These are phyloP conservation scores for Alternaria rosae DNA, from an alignment of 2,329 filamentous ascomycete species.

Conservation along the genomic window DNA sequence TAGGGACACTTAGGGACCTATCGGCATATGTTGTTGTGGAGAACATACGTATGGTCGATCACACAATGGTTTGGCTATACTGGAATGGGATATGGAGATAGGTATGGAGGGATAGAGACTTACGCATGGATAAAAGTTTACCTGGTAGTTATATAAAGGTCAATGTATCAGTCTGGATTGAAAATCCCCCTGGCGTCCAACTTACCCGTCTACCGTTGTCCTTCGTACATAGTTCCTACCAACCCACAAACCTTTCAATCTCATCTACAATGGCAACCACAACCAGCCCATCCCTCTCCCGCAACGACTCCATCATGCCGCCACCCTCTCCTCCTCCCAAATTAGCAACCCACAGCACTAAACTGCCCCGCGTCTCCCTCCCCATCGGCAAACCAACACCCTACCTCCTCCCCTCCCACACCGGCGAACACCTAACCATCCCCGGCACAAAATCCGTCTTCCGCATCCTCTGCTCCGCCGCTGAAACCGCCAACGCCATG, in stretches of 20 bases:
- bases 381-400: slow-evolving; percentile 18
- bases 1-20: background rate
- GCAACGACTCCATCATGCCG: background rate
- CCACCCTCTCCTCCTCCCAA: background rate
- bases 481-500: slow-evolving; percentile 24
- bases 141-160: background rate
- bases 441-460: slow-evolving; percentile 26
- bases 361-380: slow-evolving; percentile 12
- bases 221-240: background rate
- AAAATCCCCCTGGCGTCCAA: background rate
- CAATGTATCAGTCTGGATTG: background rate
- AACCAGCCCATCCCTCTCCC: background rate
- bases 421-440: slow-evolving; percentile 24
- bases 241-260: background rate
- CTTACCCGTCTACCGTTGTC: background rate
- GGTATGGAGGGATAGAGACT: background rate
- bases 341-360: background rate
- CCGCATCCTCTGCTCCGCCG: slow-evolving; percentile 25
- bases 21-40: background rate
- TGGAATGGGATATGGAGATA: background rate
- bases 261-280: background rate
- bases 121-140: background rate
- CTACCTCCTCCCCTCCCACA: slow-evolving; percentile 27
- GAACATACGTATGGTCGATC: background rate
- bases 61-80: background rate